Evolutionary conservation across 2,329 filamentous ascomycete species (phyloP).

Genomic region (Phialocephala sp.): DNA sequence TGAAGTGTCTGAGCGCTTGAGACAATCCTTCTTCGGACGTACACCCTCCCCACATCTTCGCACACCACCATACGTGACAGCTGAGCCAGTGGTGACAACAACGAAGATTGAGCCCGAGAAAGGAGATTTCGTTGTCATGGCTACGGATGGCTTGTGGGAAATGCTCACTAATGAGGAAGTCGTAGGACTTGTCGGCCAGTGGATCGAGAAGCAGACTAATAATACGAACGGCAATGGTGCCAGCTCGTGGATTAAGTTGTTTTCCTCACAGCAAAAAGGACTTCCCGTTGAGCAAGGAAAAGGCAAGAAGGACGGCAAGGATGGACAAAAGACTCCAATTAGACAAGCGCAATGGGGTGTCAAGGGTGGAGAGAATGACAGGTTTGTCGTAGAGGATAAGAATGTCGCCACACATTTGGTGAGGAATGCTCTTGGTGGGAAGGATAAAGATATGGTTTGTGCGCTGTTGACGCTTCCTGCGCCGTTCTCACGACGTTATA

Average conservation of each 20-base stretch:
- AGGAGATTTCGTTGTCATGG: conserved; percentile 95
- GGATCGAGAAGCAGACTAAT: conserved; percentile 79
- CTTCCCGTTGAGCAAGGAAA: conserved; percentile 77
- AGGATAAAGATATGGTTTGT: conserved; percentile 91
- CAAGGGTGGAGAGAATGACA: conserved; percentile 70
- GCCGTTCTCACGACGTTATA: conserved; percentile 88
- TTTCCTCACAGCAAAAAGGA: conserved; percentile 57
- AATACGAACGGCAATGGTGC: conserved; percentile 45
- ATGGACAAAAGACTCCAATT: conserved; percentile 86
- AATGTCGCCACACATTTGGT: conserved; percentile 96
- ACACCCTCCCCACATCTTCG: conserved; percentile 77
- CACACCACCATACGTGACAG: conserved; percentile 96
- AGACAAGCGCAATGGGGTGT: conserved; percentile 92
- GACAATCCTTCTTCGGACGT: conserved; percentile 85
- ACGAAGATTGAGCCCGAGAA: conserved; percentile 88
- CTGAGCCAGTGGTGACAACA: conserved; percentile 92
- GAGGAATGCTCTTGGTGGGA: conserved; percentile 91
- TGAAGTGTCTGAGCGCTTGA: conserved; percentile 82
- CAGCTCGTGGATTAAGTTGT: conserved; percentile 70
- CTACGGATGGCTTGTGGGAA: conserved; percentile 97
- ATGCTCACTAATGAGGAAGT: conserved; percentile 99
- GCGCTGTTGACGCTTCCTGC: conserved; percentile 89
- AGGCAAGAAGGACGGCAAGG: conserved; percentile 46
- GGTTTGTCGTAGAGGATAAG: conserved; percentile 95
- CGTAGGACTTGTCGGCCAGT: conserved; percentile 93